phyloP scores from a whole-genome alignment of 805 yeast genomes.

The Wickerhamiella alocasiicola region DNA sequence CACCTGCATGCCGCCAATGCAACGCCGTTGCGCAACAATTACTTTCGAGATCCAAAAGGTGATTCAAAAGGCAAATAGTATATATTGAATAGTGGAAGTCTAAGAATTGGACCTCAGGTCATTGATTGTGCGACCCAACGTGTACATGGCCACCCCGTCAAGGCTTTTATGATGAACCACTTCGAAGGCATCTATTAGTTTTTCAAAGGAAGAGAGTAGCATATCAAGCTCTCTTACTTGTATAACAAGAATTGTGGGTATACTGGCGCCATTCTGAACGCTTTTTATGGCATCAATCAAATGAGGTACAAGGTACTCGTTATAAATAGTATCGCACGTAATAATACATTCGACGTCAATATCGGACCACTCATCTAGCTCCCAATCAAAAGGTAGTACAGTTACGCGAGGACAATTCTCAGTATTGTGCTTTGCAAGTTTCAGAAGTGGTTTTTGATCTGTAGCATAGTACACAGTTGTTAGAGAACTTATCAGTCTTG shows the following conservation, averaged over 20 bases:
- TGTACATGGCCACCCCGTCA: conserved; percentile 14
- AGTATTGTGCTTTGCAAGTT: conserved; percentile 14
- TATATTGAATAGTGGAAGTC: no score
- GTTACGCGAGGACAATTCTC: conserved; percentile 11
- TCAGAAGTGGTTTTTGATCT: conserved; percentile 20
- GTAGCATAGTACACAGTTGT: conserved; percentile 15
- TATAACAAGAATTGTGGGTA: conserved; percentile 13
- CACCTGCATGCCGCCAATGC: conserved; percentile 20
- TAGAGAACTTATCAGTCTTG: conserved; percentile 12
- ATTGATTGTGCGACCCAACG: background rate
- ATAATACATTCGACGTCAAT: conserved; percentile 11
- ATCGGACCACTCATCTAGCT: conserved; percentile 14
- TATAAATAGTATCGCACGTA: conserved; percentile 22
- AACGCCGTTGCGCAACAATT: conserved; percentile 14
- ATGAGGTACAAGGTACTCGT: conserved; percentile 16
- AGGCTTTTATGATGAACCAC: background rate
- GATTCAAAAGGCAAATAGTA: no score
- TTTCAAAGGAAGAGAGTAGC: conserved; percentile 10
- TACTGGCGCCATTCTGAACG: conserved; percentile 5
- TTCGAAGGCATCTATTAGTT: conserved; percentile 1
- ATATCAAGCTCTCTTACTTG: conserved; percentile 15
- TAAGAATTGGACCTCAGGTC: no score
- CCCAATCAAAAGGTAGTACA: conserved; percentile 20
- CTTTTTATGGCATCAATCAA: conserved; percentile 16
- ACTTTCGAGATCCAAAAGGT: conserved; percentile 5